Base-by-base conservation (phyloP, 768 basidiomycete species). In the Amanita subjunquillea region DNA sequence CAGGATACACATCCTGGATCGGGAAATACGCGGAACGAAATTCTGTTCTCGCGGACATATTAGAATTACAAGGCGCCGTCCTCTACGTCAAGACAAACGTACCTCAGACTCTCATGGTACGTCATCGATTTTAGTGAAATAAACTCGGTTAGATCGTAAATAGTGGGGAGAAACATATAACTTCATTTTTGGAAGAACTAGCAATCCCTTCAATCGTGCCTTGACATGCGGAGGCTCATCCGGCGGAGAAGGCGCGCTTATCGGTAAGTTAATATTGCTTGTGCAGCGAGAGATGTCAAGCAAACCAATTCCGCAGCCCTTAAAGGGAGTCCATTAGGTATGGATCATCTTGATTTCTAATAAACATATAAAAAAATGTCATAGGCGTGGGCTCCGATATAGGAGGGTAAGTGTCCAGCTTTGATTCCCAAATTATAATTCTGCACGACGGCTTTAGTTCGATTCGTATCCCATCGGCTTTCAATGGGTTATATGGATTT, bases 111-210 rank as follows among this genome's bases (percentile, higher is more conserved):
- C 64, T 88, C 10, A 82, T 86, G 82, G 85, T 82, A 63, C 38
- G 64, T n/a, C 34, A 38, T 17, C 15, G 15, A 8, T 15, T 46
- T 2, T 7, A 30, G 27, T 27, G 46, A 9, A n/a, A 7, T n/a
- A 43, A 9, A 54, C 8, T 29, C 29, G 37, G 54, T 46, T 15
- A 0, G 51, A 30, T 36, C 6, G 46, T 50, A n/a, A 15, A 1
- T 48, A 87, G 88, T 88, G 82, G 77, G 72, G 75, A 1, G 91
- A 95, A 63, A 83, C 87, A 0, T 80, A 73, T 69, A 93, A 93
- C 60, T 67, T 81, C 55, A 71, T 91, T 27, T 93, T 86, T 58
- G 91, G 90, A 2, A 73, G 87, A 49, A 92, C 91, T 0, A 60
- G 69, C 13, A 91, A 92, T 59, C 91, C 91, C 0, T 69, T 74